A percentile compares a stretch with the other conserved stretches of the same genome.
These are phyloP conservation scores for Claviceps purpurea DNA, from an alignment of 2,329 filamentous ascomycete species.

Conservation along the genomic window DNA sequence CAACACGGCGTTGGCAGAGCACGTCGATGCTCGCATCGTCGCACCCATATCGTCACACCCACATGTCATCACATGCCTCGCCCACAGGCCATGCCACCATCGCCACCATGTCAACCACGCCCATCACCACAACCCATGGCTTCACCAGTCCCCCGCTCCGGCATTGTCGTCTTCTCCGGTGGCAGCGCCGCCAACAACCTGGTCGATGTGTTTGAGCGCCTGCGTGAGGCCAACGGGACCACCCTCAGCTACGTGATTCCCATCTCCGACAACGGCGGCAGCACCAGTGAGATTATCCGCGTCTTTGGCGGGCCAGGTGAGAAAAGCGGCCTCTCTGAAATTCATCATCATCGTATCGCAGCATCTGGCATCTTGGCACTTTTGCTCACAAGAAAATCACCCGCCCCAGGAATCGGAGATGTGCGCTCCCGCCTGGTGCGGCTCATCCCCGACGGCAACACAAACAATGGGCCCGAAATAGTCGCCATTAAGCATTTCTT, in stretches of 20 bases:
- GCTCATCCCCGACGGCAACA: conserved; percentile 57
- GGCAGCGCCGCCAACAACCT: conserved; percentile 90
- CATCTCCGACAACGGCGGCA: conserved; percentile 91
- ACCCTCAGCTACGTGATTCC: conserved; percentile 77
- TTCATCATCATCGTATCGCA: no score
- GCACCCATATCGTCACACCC: no score
- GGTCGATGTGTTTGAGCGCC: conserved; percentile 72
- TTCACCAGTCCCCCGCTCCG: conserved; percentile 7
- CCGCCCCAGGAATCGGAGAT: conserved; percentile 39
- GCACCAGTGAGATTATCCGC: conserved; percentile 82
- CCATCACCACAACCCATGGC: neutral
- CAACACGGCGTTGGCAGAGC: no score
- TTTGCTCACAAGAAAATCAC: no score
- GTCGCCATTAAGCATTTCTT: conserved; percentile 70
- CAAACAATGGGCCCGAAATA: conserved; percentile 38
- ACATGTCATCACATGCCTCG: neutral
- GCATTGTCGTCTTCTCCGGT: conserved; percentile 76
- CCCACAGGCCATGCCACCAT: neutral
- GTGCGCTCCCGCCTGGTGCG: conserved; percentile 59
- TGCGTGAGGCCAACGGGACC: conserved; percentile 51
- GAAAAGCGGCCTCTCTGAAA: neutral
- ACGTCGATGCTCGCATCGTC: no score
- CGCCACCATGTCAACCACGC: neutral
- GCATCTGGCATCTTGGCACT: no score
- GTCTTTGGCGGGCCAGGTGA: conserved; percentile 87